Conservation (phyloP, 176 grass and related monocot species). For the Oryza rufipogon region DNA sequence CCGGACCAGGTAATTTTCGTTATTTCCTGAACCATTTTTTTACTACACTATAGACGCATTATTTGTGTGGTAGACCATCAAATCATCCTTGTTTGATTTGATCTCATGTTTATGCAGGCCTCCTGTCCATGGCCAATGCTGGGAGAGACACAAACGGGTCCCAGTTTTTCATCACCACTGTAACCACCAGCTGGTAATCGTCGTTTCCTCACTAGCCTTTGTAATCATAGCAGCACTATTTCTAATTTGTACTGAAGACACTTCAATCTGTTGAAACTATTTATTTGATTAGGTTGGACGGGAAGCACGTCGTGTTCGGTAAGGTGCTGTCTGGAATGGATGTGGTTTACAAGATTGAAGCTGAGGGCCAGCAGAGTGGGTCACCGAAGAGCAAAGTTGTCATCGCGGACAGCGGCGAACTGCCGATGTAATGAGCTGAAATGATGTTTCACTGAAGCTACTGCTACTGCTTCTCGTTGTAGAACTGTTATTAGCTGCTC, state of each 20-base stretch:
- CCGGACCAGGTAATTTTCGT: slow-evolving; percentile 71
- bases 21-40: background rate
- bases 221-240: background rate
- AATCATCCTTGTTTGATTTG: background rate
- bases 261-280: background rate
- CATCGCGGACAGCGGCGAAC: slow-evolving; percentile 75
- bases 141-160: slow-evolving; percentile 90
- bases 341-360: slow-evolving; percentile 96
- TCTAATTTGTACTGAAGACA: background rate
- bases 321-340: slow-evolving; percentile 99
- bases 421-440: slow-evolving; percentile 58
- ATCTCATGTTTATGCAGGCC: slow-evolving; percentile 40
- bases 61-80: background rate
- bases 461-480: background rate
- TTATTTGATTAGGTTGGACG: slow-evolving; percentile 70
- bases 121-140: slow-evolving; percentile 98
- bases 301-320: slow-evolving; percentile 96
- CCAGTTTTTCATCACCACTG: slow-evolving; percentile 97
- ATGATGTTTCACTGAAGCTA: background rate
- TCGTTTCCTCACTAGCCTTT: background rate
- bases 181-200: slow-evolving; percentile 90
- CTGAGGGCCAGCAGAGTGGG: slow-evolving; percentile 80
- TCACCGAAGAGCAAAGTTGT: slow-evolving; percentile 82
- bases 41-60: background rate
- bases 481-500: slow-evolving; percentile 31